A percentile compares a stretch with the other conserved stretches of the same genome.
phyloP scores from a whole-genome alignment of 1,284 basidiomycete species.

The Sanghuangporus weigelae region DNA sequence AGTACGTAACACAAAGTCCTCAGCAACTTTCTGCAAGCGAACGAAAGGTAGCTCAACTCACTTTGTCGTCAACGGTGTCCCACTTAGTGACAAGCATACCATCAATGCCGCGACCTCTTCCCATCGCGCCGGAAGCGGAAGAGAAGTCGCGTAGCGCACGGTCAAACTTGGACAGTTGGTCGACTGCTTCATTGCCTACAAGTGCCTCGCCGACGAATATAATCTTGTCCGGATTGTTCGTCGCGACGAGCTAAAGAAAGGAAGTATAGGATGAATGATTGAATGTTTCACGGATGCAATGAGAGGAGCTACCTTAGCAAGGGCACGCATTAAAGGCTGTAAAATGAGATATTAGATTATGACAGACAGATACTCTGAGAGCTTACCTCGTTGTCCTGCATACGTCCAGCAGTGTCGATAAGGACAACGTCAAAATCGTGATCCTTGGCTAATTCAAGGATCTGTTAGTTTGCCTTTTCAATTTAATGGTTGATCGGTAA shows the following conservation, averaged over 20 bases:
- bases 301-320: conserved; percentile 70
- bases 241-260: conserved; percentile 66
- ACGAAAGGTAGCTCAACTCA: conserved; percentile 25
- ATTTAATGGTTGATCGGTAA: background rate
- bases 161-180: conserved; percentile 93
- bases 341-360: conserved; percentile 6
- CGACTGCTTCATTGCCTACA: conserved; percentile 95
- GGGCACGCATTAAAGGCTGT: conserved; percentile 91
- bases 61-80: conserved; percentile 95
- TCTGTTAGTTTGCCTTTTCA: background rate
- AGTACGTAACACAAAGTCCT: conserved; percentile 16
- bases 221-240: conserved; percentile 93
- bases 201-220: conserved; percentile 95
- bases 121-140: conserved; percentile 51
- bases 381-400: conserved; percentile 94
- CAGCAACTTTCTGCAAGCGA: conserved; percentile 8
- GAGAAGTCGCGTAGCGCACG: conserved; percentile 87
- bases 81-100: conserved; percentile 97
- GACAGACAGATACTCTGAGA: background rate
- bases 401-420: conserved; percentile 95
- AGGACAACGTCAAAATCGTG: conserved; percentile 91
- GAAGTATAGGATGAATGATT: conserved; percentile 9
- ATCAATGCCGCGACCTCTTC: conserved; percentile 86
- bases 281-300: background rate
- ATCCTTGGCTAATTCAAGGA: conserved; percentile 60